Conservation (phyloP, 2,329 filamentous ascomycete species). For the Thelonectria discophora region DNA sequence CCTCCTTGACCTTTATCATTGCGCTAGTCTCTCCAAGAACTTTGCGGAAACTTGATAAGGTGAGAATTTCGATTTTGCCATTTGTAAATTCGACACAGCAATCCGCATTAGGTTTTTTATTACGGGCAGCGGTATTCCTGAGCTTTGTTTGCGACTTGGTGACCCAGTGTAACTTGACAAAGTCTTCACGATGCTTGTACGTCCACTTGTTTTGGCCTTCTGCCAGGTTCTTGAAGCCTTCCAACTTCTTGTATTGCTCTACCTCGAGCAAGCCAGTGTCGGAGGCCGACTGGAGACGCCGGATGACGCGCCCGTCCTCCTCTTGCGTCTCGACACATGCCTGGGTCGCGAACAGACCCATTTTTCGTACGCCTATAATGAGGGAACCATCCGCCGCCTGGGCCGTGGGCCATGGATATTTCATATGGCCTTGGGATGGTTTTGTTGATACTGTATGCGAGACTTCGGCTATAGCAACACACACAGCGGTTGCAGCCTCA, state of each 20-base stretch:
- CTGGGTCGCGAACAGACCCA: not conserved
- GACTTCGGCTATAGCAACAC: no score
- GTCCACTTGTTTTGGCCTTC: conserved; percentile 4
- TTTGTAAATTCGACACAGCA: conserved; percentile 15
- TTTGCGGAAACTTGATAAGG: conserved; percentile 12
- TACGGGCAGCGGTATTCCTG: conserved; percentile 14
- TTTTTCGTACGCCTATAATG: not conserved
- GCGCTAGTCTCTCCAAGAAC: conserved; percentile 8
- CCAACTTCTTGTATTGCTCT: not conserved
- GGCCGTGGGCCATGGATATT: not conserved
- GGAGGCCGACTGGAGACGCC: not conserved
- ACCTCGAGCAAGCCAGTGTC: not conserved
- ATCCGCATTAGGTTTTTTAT: conserved; percentile 12
- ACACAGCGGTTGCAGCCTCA: no score
- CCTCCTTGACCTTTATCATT: conserved; percentile 12
- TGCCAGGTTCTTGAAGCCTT: conserved; percentile 1
- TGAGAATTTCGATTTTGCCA: conserved; percentile 22
- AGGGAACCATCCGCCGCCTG: not conserved
- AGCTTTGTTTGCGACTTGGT: conserved; percentile 15
- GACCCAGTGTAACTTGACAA: conserved; percentile 22
- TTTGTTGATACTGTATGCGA: no score
- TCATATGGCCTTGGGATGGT: no score
- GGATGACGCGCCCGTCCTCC: not conserved
- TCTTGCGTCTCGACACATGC: not conserved
- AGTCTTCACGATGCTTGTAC: conserved; percentile 9